Base-by-base conservation (phyloP, 768 basidiomycete species). In the Erythrobasidium yunnanense region DNA sequence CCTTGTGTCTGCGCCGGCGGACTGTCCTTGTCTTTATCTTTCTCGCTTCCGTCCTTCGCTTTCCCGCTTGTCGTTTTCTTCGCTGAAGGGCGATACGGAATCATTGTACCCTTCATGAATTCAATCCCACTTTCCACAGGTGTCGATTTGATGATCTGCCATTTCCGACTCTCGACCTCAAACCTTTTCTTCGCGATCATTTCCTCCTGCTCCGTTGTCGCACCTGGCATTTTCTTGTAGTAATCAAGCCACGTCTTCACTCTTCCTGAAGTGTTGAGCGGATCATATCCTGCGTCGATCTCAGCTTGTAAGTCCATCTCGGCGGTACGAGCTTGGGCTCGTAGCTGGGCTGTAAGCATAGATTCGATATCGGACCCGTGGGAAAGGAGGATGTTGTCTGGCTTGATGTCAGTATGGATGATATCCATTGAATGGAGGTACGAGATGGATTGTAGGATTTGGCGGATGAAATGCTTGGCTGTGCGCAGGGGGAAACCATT, bases 361-460 rank as follows among this genome's bases (percentile, higher is more conserved):
- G 95, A 90, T 71, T 85, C 83, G 35, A 83, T 85, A 76, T 95
- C 90, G 42, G 60, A 30, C 42, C 54, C 42, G 32, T 63, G 60
- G 32, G 49, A 32, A 72, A 99, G 89, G 75, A 96, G 88, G 50
- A 99, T 75, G 75, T 99, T 99, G 79, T 97, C 93, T 1, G 93
- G 93, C 77, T 97, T 97, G 79, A 97, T 84, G 74, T 99, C 93
- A 46, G 95, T 85, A 78, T 99, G 93, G 2, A 93, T 93, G 47
- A 99, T 92, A 71, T 92, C 93, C 78, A 96, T 92, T 68, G 84
- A 86, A 71, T 99, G 93, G 33, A 99, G 81, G 76, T 99, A 99
- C 6, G 82, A 80, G 33, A 97, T 83, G 34, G 92, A 93, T 33
- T 81, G 80, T 65, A 99, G 78, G 69, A 96, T 88, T 78, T 99